phyloP scores from a whole-genome alignment of 176 grass and related monocot genomes.

The Bothriochloa decipiens region DNA sequence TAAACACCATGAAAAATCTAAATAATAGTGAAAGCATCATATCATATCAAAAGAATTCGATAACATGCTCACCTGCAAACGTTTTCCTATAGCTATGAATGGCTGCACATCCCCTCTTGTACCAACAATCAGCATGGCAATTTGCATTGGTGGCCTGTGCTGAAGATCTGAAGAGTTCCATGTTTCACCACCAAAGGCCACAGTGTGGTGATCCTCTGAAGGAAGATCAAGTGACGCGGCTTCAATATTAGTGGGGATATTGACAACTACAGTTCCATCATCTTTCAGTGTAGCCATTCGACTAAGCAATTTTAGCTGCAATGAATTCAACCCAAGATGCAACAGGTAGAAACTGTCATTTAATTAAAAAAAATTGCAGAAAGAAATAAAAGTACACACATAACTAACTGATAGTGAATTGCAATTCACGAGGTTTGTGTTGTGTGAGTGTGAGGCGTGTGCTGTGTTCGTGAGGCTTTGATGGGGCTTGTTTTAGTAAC shows the following conservation, averaged over 20 bases:
- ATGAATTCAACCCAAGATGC: neutral
- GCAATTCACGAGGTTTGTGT: neutral
- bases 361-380: neutral
- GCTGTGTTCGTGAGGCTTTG: neutral
- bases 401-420: neutral
- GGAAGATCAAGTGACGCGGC: slow-evolving; percentile 45
- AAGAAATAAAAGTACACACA: neutral
- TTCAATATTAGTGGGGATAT: slow-evolving; percentile 66
- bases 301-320: slow-evolving; percentile 77
- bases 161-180: slow-evolving; percentile 45
- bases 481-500: neutral
- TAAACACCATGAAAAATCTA: neutral
- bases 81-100: slow-evolving; percentile 87
- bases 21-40: neutral
- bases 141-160: slow-evolving; percentile 62
- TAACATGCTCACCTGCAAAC: slow-evolving; percentile 62
- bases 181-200: slow-evolving; percentile 45
- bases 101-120: slow-evolving; percentile 88
- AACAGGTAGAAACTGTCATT: neutral
- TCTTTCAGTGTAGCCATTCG: slow-evolving; percentile 77
- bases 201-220: slow-evolving; percentile 38
- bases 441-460: neutral
- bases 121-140: slow-evolving; percentile 88
- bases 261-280: slow-evolving; percentile 79
- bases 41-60: slow-evolving; percentile 10